Evolutionary conservation across 345 rosid species (phyloP).

Genomic region (Aquilaria yunnanensis): DNA sequence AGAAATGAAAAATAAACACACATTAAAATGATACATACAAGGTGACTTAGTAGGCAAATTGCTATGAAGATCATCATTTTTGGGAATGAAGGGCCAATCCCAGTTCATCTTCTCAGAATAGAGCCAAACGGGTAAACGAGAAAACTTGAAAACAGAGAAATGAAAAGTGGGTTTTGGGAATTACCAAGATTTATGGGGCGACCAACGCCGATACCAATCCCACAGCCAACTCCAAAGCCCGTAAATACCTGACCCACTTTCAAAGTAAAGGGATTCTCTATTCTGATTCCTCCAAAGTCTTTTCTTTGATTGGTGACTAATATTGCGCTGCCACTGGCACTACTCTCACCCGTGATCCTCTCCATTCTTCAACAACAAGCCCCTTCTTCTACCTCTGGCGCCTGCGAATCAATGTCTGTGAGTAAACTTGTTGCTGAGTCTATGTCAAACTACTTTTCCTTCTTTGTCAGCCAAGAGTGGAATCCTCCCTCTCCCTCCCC

Average conservation of each 20-base stretch:
- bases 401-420: too few species aligned
- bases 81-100: slow-evolving; percentile 27
- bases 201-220: slow-evolving; percentile 87
- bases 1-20: slow-evolving; percentile 2
- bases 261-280: slow-evolving; percentile 83
- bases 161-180: neutral
- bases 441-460: too few species aligned
- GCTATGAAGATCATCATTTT: slow-evolving; percentile 17
- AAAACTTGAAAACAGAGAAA: neutral
- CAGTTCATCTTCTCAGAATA: slow-evolving; percentile 23
- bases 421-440: too few species aligned
- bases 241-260: slow-evolving; percentile 90
- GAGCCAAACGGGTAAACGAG: neutral
- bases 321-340: slow-evolving; percentile 19
- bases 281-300: slow-evolving; percentile 35
- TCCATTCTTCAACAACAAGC: slow-evolving; percentile 28
- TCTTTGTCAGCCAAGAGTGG: too few species aligned
- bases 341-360: neutral
- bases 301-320: slow-evolving; percentile 35
- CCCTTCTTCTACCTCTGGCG: neutral
- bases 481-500: too few species aligned
- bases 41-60: slow-evolving; percentile 16
- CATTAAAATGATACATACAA: slow-evolving; percentile 15
- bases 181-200: slow-evolving; percentile 74
- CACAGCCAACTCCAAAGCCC: slow-evolving; percentile 95